Evolutionary conservation across 2,329 filamentous ascomycete species (phyloP).

Genomic region (Fusarium sp.): DNA sequence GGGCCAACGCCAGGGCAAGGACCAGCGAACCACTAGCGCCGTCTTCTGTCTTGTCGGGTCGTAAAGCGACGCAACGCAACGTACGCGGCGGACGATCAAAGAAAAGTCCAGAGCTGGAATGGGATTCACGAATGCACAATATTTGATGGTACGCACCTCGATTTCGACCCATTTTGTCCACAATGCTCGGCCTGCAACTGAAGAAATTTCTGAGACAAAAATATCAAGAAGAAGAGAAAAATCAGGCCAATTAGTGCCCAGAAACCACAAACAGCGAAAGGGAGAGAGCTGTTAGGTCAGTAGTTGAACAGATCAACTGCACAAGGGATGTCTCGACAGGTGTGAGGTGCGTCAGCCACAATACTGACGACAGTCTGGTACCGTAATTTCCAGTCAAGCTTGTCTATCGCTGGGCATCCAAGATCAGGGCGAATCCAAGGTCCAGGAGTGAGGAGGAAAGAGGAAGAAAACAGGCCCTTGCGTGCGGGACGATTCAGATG

Average conservation of each 20-base stretch:
- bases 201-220: slow-evolving; percentile 37
- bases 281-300: slow-evolving; percentile 1
- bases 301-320: slow-evolving; percentile 10
- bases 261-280: slow-evolving; percentile 1
- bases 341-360: slow-evolving; percentile 36
- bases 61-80: neutral
- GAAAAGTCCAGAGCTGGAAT: slow-evolving; percentile 35
- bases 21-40: slow-evolving; percentile 19
- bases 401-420: slow-evolving; percentile 2
- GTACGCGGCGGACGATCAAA: slow-evolving; percentile 2
- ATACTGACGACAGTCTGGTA: slow-evolving; percentile 31
- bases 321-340: slow-evolving; percentile 30
- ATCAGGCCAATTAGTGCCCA: slow-evolving; percentile 1
- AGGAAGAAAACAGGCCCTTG: slow-evolving; percentile 23
- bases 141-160: slow-evolving; percentile 56
- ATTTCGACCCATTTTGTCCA: slow-evolving; percentile 61
- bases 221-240: slow-evolving; percentile 1
- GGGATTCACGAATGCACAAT: slow-evolving; percentile 32
- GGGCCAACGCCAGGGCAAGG: slow-evolving; percentile 5
- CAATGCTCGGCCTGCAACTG: slow-evolving; percentile 23
- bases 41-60: slow-evolving; percentile 18
- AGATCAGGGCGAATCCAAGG: slow-evolving; percentile 19
- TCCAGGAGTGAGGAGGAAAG: slow-evolving; percentile 15
- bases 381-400: slow-evolving; percentile 21
- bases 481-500: slow-evolving; percentile 24